A percentile compares a stretch with the other conserved stretches of the same genome.
Conservation (phyloP, 208 protist genomes). For the Leptomonas pyrrhocoris region DNA sequence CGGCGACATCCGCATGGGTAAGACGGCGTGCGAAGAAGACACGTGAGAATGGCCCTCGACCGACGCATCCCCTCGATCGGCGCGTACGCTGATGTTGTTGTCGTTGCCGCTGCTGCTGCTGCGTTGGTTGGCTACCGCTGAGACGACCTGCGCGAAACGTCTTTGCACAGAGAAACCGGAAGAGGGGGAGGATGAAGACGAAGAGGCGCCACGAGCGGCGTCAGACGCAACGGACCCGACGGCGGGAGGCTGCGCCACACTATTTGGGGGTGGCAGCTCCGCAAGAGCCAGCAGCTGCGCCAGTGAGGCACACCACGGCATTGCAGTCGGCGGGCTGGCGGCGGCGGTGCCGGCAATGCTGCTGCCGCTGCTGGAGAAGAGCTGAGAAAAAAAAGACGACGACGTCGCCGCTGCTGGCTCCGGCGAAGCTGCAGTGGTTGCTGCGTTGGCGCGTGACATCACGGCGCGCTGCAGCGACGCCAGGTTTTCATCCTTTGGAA, state of each 20-base stretch:
- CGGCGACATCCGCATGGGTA: neutral
- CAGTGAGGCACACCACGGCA: conserved; percentile 12
- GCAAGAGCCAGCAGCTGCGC: conserved; percentile 26
- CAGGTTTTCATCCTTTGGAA: conserved; percentile 7
- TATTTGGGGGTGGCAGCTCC: conserved; percentile 15
- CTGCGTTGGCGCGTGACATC: neutral
- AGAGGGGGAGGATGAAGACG: neutral
- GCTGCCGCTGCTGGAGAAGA: conserved; percentile 10
- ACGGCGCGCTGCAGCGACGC: conserved; percentile 3
- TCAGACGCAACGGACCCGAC: neutral
- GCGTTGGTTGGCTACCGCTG: neutral
- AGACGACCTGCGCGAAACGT: conserved; percentile 1
- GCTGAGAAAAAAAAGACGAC: conserved; percentile 12
- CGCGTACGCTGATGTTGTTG: neutral
- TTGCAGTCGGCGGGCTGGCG: neutral
- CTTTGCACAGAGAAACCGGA: neutral
- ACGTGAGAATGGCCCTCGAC: neutral
- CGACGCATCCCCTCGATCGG: neutral
- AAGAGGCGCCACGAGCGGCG: no score
- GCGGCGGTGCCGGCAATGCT: neutral
- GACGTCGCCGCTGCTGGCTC: neutral
- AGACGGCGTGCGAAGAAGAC: conserved; percentile 6
- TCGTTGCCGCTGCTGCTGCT: neutral
- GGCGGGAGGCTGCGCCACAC: neutral
- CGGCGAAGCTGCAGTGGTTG: neutral